Base-by-base conservation (phyloP, 306 rosid genomes). In the Hippophae gyantsensis region DNA sequence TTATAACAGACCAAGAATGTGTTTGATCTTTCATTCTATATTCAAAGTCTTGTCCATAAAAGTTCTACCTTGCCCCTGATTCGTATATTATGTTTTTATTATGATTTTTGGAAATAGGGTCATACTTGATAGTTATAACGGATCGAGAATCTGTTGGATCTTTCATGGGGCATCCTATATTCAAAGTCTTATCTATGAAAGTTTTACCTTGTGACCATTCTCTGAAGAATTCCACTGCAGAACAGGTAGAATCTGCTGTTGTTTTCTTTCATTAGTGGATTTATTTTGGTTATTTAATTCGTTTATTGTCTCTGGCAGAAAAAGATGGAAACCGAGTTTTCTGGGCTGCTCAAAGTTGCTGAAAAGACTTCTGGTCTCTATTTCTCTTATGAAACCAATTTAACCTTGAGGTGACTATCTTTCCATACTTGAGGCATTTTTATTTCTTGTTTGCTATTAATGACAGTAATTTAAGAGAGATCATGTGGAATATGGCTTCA, bases 91-190 rank as follows among this genome's bases (percentile, higher is more conserved):
- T 72, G 44, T 72, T 11, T 66, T 60, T 55, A 7, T 52, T 41
- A 7, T 67, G 56, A 59, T 55, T 56, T 38, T 69, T 32, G 38
- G 4, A 32, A 32, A 1, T 32, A 90, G 96, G 98, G 45, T 87
- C 95, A 57, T 92, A 92, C 74, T 71, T 92, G 64, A 55, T 92
- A 61, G 95, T 83, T 65, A 78, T 92, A 74, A 80, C 90, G 7
- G 87, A 83, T 57, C 72, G 76, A 52, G 86, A 88, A 67, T 68
- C 66, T 62, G 84, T 78, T 56, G 99, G 99, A 52, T 76, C 93
- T 62, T 85, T 87, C 81, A 41, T 82, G 89, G 99, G 99, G 65
- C 82, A 88, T 84, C 84, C 93, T 10, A 84, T 92, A 66, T 87
- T 62, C 74, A 88, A 81, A 77, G 43, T 92, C 62, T 67, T 78